Base-by-base conservation (phyloP, 23 red algal species). In the Cyanidioschyzon merolae region DNA sequence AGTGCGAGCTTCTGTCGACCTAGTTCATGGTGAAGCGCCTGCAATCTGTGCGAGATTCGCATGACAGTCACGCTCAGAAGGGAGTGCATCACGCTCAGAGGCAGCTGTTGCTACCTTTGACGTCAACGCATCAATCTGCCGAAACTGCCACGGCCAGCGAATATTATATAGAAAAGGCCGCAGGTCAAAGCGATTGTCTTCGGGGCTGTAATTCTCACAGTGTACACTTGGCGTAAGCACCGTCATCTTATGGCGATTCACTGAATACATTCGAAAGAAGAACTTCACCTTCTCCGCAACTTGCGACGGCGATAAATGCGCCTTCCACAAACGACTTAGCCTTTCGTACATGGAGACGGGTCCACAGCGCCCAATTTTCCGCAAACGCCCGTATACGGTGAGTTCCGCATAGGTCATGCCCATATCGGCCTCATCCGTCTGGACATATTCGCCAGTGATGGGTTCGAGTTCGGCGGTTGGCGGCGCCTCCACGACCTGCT, bases 361-460 rank as follows among this genome's bases (percentile, higher is more conserved):
- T 50, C 94, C 94, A 51, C 88, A 98, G 67, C 82, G 82, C 24
- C 39, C 58, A 31, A 98, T 80, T 39, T 91, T 92, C 40, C 94
- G 83, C 39, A 98, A 85, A 50, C 77, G 59, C 38, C 94, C 94
- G 83, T 88, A 98, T 82, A 83, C 79, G 21, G 76, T 76, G 30
- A 98, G 82, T 57, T 98, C 94, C 2, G 74, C 88, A 38, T 98
- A 98, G 36, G 94, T 98, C 88, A 91, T 92, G 63, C 94, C 94
- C 94, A 98, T 98, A 76, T 98, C 94, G 71, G 83, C 76, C 76
- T 98, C 94, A 86, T 98, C 94, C 35, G 94, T 98, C 83, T 98
- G 94, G 1, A 74, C 76, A 76, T 91, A 82, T 31, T 59, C 59
- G 17, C 63, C 68, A 38, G 80, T 85, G 38, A 98, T 68, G 1